Evolutionary conservation across 2,329 filamentous ascomycete genomes (phyloP).

Genomic region (Capronia coronata): DNA sequence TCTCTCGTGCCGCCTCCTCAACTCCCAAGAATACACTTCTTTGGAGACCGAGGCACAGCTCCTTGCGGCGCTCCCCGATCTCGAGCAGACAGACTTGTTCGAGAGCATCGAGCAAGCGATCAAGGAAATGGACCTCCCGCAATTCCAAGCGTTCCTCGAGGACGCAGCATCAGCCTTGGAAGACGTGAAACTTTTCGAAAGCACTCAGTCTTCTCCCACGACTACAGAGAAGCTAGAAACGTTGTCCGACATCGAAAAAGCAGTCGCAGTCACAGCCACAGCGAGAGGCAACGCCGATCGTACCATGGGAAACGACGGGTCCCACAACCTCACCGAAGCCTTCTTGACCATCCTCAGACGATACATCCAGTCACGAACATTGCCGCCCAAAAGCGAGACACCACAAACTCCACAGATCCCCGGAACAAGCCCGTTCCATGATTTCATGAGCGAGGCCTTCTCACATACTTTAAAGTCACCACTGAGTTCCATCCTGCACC

Average conservation of each 20-base stretch:
- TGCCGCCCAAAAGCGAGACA: background rate
- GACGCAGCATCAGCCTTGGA: background rate
- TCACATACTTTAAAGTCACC: slow-evolving; percentile 54
- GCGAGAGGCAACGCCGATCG: background rate
- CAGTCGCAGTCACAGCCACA: no score
- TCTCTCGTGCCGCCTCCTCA: slow-evolving; percentile 7
- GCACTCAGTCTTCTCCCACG: background rate
- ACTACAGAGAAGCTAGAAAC: background rate
- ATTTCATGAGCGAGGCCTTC: slow-evolving; percentile 51
- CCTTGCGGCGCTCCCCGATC: slow-evolving; percentile 10
- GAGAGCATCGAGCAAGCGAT: slow-evolving; percentile 6
- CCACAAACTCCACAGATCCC: background rate
- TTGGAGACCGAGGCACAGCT: slow-evolving; percentile 10
- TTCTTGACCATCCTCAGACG: slow-evolving; percentile 2
- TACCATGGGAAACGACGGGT: background rate
- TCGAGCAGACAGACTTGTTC: slow-evolving; percentile 8
- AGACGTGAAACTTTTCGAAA: background rate
- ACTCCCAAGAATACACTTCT: background rate
- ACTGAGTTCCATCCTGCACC: slow-evolving; percentile 52
- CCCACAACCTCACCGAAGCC: background rate
- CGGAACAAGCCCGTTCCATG: slow-evolving; percentile 36
- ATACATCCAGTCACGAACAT: slow-evolving; percentile 4
- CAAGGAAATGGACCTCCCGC: background rate
- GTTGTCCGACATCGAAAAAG: background rate
- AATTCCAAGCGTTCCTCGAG: background rate